Evolutionary conservation across 106 monocot species (phyloP).

Genomic region (Apostasia ramifera): DNA sequence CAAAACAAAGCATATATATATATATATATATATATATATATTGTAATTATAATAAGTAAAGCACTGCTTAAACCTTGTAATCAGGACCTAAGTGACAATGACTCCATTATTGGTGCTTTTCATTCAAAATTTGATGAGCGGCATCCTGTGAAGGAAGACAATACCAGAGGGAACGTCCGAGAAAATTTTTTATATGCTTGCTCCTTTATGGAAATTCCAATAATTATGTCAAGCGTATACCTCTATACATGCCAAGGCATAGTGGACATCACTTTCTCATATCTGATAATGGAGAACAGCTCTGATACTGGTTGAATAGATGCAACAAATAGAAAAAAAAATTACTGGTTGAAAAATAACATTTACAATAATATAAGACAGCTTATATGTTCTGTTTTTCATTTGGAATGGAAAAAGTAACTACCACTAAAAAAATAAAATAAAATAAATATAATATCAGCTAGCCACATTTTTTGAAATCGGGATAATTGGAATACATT

Average conservation of each 20-base stretch:
- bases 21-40: too few relatives aligned
- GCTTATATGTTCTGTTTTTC: too few relatives aligned
- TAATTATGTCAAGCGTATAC: slow-evolving; percentile 12
- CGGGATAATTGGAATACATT: too few relatives aligned
- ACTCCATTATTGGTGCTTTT: slow-evolving; percentile 6
- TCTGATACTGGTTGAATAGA: slow-evolving; percentile 42
- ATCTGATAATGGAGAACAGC: slow-evolving; percentile 86
- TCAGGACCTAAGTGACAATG: background rate
- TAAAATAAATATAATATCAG: too few relatives aligned
- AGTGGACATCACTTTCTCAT: slow-evolving; percentile 76
- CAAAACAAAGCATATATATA: too few relatives aligned
- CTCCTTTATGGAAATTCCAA: background rate
- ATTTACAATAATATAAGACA: too few relatives aligned
- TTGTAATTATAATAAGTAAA: too few relatives aligned
- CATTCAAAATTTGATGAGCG: slow-evolving; percentile 33
- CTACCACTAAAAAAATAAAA: too few relatives aligned
- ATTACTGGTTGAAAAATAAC: too few relatives aligned
- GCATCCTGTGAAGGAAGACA: slow-evolving; percentile 36
- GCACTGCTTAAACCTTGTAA: too few relatives aligned
- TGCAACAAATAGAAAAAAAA: background rate
- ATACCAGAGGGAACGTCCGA: background rate
- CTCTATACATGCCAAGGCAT: slow-evolving; percentile 70
- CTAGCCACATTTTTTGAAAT: too few relatives aligned
- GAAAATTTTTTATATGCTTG: background rate
- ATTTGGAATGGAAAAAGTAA: too few relatives aligned